A percentile compares a stretch with the other conserved stretches of the same genome.
phyloP scores from a whole-genome alignment of 2,329 filamentous ascomycete genomes.

The Stagonosporopsis chrysanthemi region DNA sequence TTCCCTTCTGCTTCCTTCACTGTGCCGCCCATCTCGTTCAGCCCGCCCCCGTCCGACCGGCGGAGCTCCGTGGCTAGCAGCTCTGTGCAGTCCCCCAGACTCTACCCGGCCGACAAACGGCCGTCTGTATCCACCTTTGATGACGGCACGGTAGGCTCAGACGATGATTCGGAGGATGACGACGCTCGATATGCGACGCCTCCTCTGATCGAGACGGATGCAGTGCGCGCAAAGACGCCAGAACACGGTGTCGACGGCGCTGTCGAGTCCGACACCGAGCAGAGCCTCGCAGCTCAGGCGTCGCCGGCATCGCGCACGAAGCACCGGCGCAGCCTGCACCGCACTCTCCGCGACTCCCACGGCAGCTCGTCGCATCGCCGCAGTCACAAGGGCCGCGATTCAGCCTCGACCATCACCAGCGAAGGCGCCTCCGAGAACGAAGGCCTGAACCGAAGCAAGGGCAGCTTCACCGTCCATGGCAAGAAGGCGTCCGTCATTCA shows the following conservation, averaged over 20 bases:
- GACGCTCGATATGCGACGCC: slow-evolving; percentile 43
- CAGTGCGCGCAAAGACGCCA: slow-evolving; percentile 33
- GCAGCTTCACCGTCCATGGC: slow-evolving; percentile 94
- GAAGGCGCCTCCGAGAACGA: slow-evolving; percentile 63
- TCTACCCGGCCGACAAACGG: slow-evolving; percentile 43
- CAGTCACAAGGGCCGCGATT: slow-evolving; percentile 79
- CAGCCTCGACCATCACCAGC: slow-evolving; percentile 64
- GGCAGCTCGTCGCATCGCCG: slow-evolving; percentile 70
- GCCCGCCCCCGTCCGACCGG: slow-evolving; percentile 40
- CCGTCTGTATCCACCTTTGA: slow-evolving; percentile 46
- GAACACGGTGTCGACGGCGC: slow-evolving; percentile 36
- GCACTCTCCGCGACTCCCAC: slow-evolving; percentile 83
- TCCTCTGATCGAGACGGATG: slow-evolving; percentile 37
- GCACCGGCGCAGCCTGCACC: slow-evolving; percentile 85
- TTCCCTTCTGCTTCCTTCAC: slow-evolving; percentile 39
- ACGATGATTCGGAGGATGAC: slow-evolving; percentile 43
- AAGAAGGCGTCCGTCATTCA: slow-evolving; percentile 98
- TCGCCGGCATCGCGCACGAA: slow-evolving; percentile 67
- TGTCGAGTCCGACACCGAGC: slow-evolving; percentile 41
- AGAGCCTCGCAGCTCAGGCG: slow-evolving; percentile 32
- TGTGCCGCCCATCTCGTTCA: slow-evolving; percentile 45
- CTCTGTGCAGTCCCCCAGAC: slow-evolving; percentile 43
- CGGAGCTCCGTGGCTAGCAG: slow-evolving; percentile 45
- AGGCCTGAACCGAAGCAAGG: slow-evolving; percentile 77
- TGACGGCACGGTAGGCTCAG: slow-evolving; percentile 38